Base-by-base conservation (phyloP, 148 eudicot species). In the Chenopodium formosanum region DNA sequence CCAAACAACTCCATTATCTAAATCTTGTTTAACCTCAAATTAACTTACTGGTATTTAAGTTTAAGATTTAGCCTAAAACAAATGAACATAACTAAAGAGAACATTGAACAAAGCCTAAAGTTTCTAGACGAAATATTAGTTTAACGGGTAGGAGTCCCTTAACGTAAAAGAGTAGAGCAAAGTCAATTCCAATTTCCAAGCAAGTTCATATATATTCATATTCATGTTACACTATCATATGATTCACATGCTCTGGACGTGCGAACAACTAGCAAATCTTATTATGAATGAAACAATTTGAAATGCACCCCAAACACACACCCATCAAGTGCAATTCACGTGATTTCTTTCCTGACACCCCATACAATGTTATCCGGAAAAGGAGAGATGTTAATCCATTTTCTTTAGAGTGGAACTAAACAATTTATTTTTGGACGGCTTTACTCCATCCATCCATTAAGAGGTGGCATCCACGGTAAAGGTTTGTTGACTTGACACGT, bases 261-360 rank as follows among this genome's bases (percentile, higher is more conserved):
- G 83, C 75, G 50, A 67, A 34, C 83, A 75, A 81, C 83, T 64
- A 22, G 44, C 83, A 65, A n/a, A 44, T 50, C 60, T 34, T 69
- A 69, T 3, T 32, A 16, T 29, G 22, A 3, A 16, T 29, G 22
- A 3, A 3, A 44, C 70, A 65, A 72, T 72, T 47, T 20, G 66
- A 23, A 62, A 17, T 58, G 17, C 22, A 58, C 12, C 62, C 71
- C 40, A 2, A 29, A 67, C 14, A 31, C 16, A 29, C 12, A 29
- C 22, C n/a, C 47, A 69, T 69, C 73, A 13, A 69, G 73, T 34
- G 47, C 44, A 32, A 31, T 2, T 6, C 73, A 69, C 73, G 73
- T 69, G 73, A 67, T 32, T 69, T 7, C 25, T 5, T 3, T 9
- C 47, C 73, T 69, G 73, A 69, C 73, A 69, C 4, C 47, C 47